Conservation (phyloP, 345 rosid genomes). For the Nephelium lappaceum region DNA sequence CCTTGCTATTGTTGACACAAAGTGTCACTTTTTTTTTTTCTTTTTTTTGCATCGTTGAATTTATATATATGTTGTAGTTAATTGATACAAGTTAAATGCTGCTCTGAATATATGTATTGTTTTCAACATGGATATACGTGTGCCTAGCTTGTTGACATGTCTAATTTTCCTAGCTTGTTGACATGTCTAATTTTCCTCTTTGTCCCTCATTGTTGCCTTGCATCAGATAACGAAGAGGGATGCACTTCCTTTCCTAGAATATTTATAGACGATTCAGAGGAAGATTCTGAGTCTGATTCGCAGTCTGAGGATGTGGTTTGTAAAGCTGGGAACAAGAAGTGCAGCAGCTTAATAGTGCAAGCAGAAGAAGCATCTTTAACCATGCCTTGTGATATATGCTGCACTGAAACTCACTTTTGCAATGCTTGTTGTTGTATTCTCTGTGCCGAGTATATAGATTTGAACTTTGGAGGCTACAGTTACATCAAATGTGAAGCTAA, state of each 20-base stretch:
- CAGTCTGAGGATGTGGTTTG: slow-evolving; percentile 49
- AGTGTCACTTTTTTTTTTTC: neutral
- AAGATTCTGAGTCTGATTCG: slow-evolving; percentile 33
- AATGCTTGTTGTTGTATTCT: slow-evolving; percentile 84
- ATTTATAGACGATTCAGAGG: slow-evolving; percentile 37
- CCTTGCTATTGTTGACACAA: neutral
- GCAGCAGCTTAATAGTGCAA: slow-evolving; percentile 47
- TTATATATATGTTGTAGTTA: neutral
- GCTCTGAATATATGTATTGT: neutral
- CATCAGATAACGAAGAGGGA: slow-evolving; percentile 33
- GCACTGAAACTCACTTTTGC: slow-evolving; percentile 70
- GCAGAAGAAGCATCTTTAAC: slow-evolving; percentile 33
- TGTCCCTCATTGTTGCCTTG: slow-evolving; percentile 2
- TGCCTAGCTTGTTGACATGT: neutral
- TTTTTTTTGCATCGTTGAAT: neutral
- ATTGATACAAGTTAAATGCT: slow-evolving; percentile 2
- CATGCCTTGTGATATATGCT: slow-evolving; percentile 85
- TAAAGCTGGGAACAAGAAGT: slow-evolving; percentile 69
- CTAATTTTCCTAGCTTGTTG: slow-evolving; percentile 8
- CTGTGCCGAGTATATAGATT: slow-evolving; percentile 59
- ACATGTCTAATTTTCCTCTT: slow-evolving; percentile 10
- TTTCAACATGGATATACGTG: neutral
- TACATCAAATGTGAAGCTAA: slow-evolving; percentile 71
- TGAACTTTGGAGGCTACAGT: slow-evolving; percentile 59
- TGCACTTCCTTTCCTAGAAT: slow-evolving; percentile 11